Percentiles rank a stretch among this genome's conserved stretches.
phyloP scores from a whole-genome alignment of 139 green algal species.

The Chlorella sp. region DNA sequence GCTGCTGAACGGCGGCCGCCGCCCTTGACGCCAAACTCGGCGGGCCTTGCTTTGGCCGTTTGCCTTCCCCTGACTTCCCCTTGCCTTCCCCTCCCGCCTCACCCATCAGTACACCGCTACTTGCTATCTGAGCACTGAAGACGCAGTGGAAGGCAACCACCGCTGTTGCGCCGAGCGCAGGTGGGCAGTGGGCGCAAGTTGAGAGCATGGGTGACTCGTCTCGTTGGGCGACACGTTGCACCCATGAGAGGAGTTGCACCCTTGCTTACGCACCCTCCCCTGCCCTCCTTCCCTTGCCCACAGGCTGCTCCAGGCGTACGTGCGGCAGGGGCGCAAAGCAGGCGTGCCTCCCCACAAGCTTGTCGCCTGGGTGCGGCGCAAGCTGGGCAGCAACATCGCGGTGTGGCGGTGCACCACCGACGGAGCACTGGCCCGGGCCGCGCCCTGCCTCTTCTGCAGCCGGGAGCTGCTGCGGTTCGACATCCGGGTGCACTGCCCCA shows the following conservation, averaged over 20 bases:
- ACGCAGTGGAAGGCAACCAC: constrained; percentile 36
- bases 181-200: background rate
- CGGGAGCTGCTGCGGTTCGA: constrained; percentile 59
- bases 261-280: background rate
- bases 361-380: constrained; percentile 66
- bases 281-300: background rate
- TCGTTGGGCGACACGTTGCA: too few species aligned
- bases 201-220: too few species aligned
- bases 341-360: constrained; percentile 53
- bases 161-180: constrained; percentile 59
- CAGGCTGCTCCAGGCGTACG: constrained; percentile 58
- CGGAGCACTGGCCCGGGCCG: constrained; percentile 60
- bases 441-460: constrained; percentile 70
- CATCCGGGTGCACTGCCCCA: constrained; percentile 61
- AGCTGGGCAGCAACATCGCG: constrained; percentile 57
- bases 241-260: too few species aligned
- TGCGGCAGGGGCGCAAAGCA: constrained; percentile 48
- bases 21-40: background rate
- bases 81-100: too few species aligned
- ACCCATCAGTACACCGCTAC: constrained; percentile 1
- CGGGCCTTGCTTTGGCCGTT: too few species aligned
- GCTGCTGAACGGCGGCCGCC: background rate
- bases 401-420: constrained; percentile 62
- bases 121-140: background rate
- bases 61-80: background rate